phyloP scores from a whole-genome alignment of 352 stramenopile species.

The Phytophthora megakarya region DNA sequence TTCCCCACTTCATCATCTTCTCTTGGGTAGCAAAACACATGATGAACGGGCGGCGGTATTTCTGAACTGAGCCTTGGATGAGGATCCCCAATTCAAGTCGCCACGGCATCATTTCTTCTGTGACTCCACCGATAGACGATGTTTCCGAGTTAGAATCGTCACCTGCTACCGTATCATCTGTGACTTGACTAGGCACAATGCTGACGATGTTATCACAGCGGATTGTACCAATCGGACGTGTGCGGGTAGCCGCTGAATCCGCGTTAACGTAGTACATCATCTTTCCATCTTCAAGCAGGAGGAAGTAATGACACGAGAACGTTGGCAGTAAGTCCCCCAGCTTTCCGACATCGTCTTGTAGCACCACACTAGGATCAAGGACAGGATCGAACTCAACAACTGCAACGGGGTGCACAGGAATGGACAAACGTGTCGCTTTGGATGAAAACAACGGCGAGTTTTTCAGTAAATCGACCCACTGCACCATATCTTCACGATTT shows the following conservation, averaged over 20 bases:
- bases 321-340: slow-evolving; percentile 74
- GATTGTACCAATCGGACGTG: slow-evolving; percentile 75
- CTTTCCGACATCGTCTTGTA: slow-evolving; percentile 77
- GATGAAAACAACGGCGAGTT: slow-evolving; percentile 81
- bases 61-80: slow-evolving; percentile 53
- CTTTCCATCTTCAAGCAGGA: slow-evolving; percentile 81
- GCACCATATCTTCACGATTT: slow-evolving; percentile 74
- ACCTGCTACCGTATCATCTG: slow-evolving; percentile 28
- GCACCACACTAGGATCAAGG: slow-evolving; percentile 69
- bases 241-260: slow-evolving; percentile 56
- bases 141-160: slow-evolving; percentile 16
- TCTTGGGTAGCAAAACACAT: slow-evolving; percentile 80
- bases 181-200: slow-evolving; percentile 74
- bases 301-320: slow-evolving; percentile 70
- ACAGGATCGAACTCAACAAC: slow-evolving; percentile 77
- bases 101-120: slow-evolving; percentile 74
- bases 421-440: slow-evolving; percentile 61
- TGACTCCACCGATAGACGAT: slow-evolving; percentile 30
- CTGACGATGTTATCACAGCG: slow-evolving; percentile 84
- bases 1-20: slow-evolving; percentile 89
- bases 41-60: slow-evolving; percentile 79
- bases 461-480: slow-evolving; percentile 89
- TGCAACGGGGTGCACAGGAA: slow-evolving; percentile 80
- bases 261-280: slow-evolving; percentile 79
- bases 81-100: slow-evolving; percentile 75